These are phyloP conservation scores for Aspergillus udagawae DNA, from an alignment of 2,329 filamentous ascomycete species.

Conservation along the genomic window DNA sequence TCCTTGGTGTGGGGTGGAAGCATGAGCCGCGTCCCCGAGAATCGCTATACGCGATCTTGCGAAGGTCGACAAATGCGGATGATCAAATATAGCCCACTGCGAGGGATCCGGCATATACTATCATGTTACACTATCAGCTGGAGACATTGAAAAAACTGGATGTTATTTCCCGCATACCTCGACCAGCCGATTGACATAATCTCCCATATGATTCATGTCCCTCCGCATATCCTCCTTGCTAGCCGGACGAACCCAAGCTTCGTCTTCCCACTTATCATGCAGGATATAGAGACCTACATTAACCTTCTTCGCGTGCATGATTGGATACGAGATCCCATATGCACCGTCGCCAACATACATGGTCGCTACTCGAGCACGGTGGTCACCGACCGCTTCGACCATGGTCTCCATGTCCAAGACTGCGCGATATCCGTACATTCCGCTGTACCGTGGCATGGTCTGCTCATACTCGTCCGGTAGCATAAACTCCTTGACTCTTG, in stretches of 20 bases:
- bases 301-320: conserved; percentile 29
- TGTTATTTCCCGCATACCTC: conserved; percentile 17
- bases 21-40: conserved; percentile 39
- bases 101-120: conserved; percentile 29
- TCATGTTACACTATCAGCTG: not conserved
- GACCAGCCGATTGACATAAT: conserved; percentile 23
- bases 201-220: conserved; percentile 26
- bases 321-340: conserved; percentile 33
- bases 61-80: conserved; percentile 30
- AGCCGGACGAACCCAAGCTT: conserved; percentile 28
- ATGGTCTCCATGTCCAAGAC: conserved; percentile 33
- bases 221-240: conserved; percentile 25
- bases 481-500: conserved; percentile 25
- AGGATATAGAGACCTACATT: conserved; percentile 30
- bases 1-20: conserved; percentile 35
- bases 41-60: conserved; percentile 26
- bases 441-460: conserved; percentile 25
- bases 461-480: conserved; percentile 16
- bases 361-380: conserved; percentile 25
- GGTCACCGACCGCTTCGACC: conserved; percentile 30
- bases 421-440: conserved; percentile 33
- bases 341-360: conserved; percentile 28
- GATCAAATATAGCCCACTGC: conserved; percentile 36
- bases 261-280: conserved; percentile 25
- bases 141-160: not conserved